Percentiles rank a stretch among this genome's conserved stretches.
Evolutionary conservation across 257 asterid genomes (phyloP).

Genomic region (Mitragyna speciosa): DNA sequence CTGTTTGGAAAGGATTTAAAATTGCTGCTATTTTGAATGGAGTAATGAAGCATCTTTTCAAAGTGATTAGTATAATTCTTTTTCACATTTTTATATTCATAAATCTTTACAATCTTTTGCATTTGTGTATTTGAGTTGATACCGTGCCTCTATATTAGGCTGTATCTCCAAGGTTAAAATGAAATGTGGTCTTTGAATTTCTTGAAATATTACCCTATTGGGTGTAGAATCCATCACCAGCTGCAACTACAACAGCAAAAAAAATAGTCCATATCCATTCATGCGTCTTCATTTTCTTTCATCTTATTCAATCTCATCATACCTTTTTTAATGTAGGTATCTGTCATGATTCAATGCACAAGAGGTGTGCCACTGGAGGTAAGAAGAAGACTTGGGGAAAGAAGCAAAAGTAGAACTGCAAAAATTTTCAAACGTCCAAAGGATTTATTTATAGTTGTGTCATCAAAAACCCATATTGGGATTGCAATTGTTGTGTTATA

Average conservation of each 20-base stretch:
- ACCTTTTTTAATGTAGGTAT: conserved; percentile 29
- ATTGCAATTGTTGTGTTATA: neutral
- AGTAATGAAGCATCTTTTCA: too few species aligned
- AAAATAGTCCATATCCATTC: neutral
- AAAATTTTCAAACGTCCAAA: too few species aligned
- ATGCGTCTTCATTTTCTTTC: neutral
- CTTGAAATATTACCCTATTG: too few species aligned
- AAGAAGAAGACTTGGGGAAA: conserved; percentile 58
- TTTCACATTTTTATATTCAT: too few species aligned
- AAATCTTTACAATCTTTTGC: too few species aligned
- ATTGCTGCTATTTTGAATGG: too few species aligned
- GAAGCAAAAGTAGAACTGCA: conserved; percentile 46
- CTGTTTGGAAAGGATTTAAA: too few species aligned
- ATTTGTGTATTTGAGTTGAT: too few species aligned
- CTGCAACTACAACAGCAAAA: neutral
- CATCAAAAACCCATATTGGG: neutral
- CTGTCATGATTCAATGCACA: conserved; percentile 59
- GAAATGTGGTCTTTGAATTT: too few species aligned
- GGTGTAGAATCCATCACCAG: neutral
- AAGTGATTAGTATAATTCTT: too few species aligned
- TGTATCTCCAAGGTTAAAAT: too few species aligned
- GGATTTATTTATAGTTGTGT: neutral
- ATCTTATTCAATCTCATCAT: neutral
- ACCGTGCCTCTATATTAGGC: too few species aligned
- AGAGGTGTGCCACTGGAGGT: conserved; percentile 59